Evolutionary conservation across 495 filamentous ascomycete genomes (phyloP), one percentile per base, ranked within the genome.

Genomic region (Aspergillus biplanus): DNA sequence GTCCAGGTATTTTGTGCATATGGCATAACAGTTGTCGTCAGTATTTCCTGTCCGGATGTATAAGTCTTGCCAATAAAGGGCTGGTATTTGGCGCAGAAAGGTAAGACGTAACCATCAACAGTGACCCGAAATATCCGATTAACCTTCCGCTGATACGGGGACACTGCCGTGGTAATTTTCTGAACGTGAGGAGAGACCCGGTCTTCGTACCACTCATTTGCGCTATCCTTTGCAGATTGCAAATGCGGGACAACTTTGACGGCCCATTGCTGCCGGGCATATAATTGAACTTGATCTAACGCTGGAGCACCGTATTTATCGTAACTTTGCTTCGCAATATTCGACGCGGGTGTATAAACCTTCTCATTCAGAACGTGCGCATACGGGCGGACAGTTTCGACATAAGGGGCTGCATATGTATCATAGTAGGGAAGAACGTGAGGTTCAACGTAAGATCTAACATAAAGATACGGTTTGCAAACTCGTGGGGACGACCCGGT

Each of bases 401-500:
- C 85, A 67, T 97, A 92, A 12, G 90, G 92, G 3, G 89, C 90
- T 6, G 88, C 88, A 67, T 97, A 97, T 35, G 82, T 69, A 62
- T 93, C 79, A 72, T 97, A 98, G 77, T 97, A 97, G 27, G 96
- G 96, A 50, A 86, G 80, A 37, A 96, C 65, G 71, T 95, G 88
- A 7, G 96, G 95, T 33, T 84, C 75, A 52, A 92, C 76, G 44
- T 89, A 81, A 4, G 88, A 84, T 60, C 87, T 87, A 56, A 86
- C 77, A 53, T 87, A 80, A 56, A 97, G 84, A 70, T 94, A 96
- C 5, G 91, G 90, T 69, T 88, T 89, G 82, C 96, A 99, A 34
- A 98, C 86, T 54, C 75, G 80, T 3, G 94, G 92, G 11, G 92
- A 93, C 27, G 81, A 73, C 32, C 89, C 84, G 52, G 83, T 87